These are phyloP conservation scores for Nematodospora anomalae DNA, from an alignment of 1,139 yeast genomes.

Conservation along the genomic window DNA sequence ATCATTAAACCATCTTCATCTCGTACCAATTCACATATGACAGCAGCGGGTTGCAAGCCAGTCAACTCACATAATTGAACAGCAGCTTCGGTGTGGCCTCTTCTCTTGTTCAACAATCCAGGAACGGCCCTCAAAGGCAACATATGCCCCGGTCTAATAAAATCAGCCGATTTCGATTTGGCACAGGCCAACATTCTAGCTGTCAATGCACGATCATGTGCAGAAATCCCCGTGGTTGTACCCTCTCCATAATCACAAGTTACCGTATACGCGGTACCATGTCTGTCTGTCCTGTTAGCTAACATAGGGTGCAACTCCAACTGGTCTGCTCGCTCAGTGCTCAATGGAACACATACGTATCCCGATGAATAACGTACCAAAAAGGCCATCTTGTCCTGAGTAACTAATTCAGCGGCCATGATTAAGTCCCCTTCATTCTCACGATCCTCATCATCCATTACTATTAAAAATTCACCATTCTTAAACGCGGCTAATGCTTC, in stretches of 20 bases:
- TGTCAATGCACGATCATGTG: slow-evolving; percentile 89
- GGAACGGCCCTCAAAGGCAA: slow-evolving; percentile 90
- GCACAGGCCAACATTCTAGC: slow-evolving; percentile 70
- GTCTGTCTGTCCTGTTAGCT: slow-evolving; percentile 68
- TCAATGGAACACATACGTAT: slow-evolving; percentile 88
- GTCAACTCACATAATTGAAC: slow-evolving; percentile 81
- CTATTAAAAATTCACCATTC: slow-evolving; percentile 86
- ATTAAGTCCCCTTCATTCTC: slow-evolving; percentile 98
- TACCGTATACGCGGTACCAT: slow-evolving; percentile 95
- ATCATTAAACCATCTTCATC: slow-evolving; percentile 96
- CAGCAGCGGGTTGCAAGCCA: slow-evolving; percentile 83
- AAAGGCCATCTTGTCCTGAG: slow-evolving; percentile 91
- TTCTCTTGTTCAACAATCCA: slow-evolving; percentile 76
- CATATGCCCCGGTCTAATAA: slow-evolving; percentile 90
- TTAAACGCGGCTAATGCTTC: slow-evolving; percentile 80
- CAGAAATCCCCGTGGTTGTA: slow-evolving; percentile 97
- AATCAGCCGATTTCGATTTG: slow-evolving; percentile 55
- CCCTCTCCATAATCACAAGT: slow-evolving; percentile 84
- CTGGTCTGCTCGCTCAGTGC: slow-evolving; percentile 73
- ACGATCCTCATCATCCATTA: slow-evolving; percentile 92
- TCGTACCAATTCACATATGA: slow-evolving; percentile 89
- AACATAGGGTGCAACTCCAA: slow-evolving; percentile 82
- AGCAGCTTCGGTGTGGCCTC: slow-evolving; percentile 99
- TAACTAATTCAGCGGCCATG: slow-evolving; percentile 79
- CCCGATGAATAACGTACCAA: slow-evolving; percentile 88